phyloP scores from a whole-genome alignment of 306 rosid species.

The Castanopsis chinensis region DNA sequence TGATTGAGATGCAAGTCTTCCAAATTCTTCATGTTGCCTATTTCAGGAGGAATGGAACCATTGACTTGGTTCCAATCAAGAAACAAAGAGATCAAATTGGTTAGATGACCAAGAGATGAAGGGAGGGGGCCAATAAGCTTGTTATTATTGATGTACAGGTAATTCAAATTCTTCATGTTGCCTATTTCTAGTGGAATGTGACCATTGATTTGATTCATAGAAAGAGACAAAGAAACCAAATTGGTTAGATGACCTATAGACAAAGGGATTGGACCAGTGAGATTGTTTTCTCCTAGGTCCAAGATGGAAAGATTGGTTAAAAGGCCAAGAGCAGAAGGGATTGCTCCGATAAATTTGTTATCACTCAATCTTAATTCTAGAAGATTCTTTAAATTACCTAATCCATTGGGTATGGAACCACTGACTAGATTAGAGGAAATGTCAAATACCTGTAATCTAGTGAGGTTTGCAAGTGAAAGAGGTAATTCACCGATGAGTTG shows the following conservation, averaged over 20 bases:
- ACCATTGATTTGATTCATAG: neutral
- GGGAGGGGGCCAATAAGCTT: neutral
- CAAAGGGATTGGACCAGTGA: neutral
- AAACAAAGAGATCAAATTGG: no score
- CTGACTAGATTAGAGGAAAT: neutral
- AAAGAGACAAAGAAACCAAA: neutral
- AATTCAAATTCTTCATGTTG: neutral
- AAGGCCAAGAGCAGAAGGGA: neutral
- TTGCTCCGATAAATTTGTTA: neutral
- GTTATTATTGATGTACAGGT: neutral
- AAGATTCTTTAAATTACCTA: neutral
- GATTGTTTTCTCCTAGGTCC: fast-evolving
- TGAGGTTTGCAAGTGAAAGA: neutral
- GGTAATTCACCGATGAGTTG: neutral
- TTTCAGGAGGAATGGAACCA: no score
- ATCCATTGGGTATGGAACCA: neutral
- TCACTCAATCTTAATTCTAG: neutral
- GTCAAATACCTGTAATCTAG: neutral
- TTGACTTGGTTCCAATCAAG: no score
- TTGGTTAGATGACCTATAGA: neutral
- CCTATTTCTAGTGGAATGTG: neutral
- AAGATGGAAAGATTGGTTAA: neutral
- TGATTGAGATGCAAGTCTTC: no score
- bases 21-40: no score
- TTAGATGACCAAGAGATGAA: neutral